phyloP scores from a whole-genome alignment of 1,139 yeast species.

The Barnettozyma hawaiiensis region DNA sequence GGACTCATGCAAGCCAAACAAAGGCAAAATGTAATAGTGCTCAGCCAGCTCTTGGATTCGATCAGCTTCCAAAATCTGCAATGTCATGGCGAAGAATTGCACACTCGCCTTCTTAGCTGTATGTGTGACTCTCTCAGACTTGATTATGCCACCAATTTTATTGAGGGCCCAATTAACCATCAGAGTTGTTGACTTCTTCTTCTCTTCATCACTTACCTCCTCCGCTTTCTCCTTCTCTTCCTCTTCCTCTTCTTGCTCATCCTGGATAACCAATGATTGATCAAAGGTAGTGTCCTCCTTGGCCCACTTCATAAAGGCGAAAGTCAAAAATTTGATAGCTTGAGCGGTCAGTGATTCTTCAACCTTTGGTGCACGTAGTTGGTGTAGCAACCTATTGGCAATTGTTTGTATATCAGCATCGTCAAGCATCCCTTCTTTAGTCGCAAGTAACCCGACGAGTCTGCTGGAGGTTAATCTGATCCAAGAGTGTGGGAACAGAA shows the following conservation, averaged over 20 bases:
- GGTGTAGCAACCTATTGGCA: slow-evolving; percentile 66
- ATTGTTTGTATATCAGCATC: slow-evolving; percentile 51
- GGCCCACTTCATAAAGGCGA: slow-evolving; percentile 62
- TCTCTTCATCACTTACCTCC: slow-evolving; percentile 24
- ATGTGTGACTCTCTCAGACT: slow-evolving; percentile 53
- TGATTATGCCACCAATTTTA: slow-evolving; percentile 56
- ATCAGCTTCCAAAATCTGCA: slow-evolving; percentile 43
- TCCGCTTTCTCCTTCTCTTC: slow-evolving; percentile 22
- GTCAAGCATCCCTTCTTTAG: slow-evolving; percentile 31
- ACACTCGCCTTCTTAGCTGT: slow-evolving; percentile 63
- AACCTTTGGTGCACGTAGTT: slow-evolving; percentile 72
- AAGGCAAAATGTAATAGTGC: slow-evolving; percentile 51
- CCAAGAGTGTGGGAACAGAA: slow-evolving; percentile 91
- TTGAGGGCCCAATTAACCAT: slow-evolving; percentile 55
- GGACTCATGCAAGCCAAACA: slow-evolving; percentile 48
- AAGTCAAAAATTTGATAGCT: slow-evolving; percentile 61
- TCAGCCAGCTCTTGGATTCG: slow-evolving; percentile 39
- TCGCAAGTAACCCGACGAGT: slow-evolving; percentile 48
- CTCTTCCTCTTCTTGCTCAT: slow-evolving; percentile 20
- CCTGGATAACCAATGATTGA: slow-evolving; percentile 9
- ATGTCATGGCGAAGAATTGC: slow-evolving; percentile 51
- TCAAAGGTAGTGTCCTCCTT: slow-evolving; percentile 37
- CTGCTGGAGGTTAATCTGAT: slow-evolving; percentile 69
- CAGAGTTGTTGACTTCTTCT: slow-evolving; percentile 24
- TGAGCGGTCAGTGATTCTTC: slow-evolving; percentile 61